Evolutionary conservation across 495 filamentous ascomycete genomes (phyloP).

Genomic region (Penicillium robsamsonii): DNA sequence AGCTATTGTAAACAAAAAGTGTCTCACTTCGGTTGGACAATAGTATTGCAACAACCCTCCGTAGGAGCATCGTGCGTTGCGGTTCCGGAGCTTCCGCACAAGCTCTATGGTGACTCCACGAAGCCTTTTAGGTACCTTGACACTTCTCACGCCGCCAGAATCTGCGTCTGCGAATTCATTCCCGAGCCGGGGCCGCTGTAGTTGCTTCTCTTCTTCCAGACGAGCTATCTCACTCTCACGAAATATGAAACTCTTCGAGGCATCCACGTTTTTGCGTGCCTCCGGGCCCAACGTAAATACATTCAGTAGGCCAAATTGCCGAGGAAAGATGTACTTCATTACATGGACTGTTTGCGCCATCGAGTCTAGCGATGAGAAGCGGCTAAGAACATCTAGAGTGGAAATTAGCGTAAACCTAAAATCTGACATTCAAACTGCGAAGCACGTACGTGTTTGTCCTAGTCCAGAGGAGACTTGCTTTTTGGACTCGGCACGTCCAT

Average conservation of each 20-base stretch:
- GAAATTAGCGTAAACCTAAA: constrained; percentile 4
- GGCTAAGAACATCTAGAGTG: constrained; percentile 76
- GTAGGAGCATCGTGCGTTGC: constrained; percentile 76
- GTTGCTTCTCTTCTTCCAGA: constrained; percentile 15
- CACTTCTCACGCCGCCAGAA: constrained; percentile 7
- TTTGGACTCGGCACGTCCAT: constrained; percentile 69
- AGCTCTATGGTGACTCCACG: constrained; percentile 59
- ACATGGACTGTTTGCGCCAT: constrained; percentile 61
- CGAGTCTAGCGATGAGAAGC: constrained; percentile 54
- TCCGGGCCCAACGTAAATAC: constrained; percentile 75
- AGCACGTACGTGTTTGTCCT: constrained; percentile 72
- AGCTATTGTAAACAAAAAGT: not conserved
- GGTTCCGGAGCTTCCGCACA: constrained; percentile 63
- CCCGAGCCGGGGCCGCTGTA: not conserved
- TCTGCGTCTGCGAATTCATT: constrained; percentile 1
- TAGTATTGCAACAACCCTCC: constrained; percentile 72
- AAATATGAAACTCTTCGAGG: constrained; percentile 76
- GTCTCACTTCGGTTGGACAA: constrained; percentile 62
- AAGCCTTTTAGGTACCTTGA: constrained; percentile 72
- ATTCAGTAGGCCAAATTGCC: constrained; percentile 87
- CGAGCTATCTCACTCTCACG: constrained; percentile 78
- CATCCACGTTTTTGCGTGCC: constrained; percentile 59
- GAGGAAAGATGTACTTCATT: constrained; percentile 91
- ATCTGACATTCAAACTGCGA: not conserved
- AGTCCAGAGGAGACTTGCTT: constrained; percentile 71